Evolutionary conservation across 306 rosid genomes (phyloP).

Genomic region (Carpinus fangiana): DNA sequence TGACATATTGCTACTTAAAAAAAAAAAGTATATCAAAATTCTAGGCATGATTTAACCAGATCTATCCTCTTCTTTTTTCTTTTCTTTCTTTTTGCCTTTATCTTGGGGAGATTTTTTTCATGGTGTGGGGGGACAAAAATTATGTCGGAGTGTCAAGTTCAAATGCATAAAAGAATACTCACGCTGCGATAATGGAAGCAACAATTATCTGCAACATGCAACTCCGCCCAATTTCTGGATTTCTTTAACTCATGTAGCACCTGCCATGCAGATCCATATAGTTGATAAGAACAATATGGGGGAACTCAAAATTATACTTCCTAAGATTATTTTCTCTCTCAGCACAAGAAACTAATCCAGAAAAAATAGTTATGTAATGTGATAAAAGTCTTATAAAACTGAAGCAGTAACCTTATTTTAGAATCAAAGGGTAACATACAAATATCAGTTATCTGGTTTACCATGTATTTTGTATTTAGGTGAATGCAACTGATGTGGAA

Average conservation of each 20-base stretch:
- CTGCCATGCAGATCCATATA: slow-evolving; percentile 39
- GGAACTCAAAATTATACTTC: not conserved
- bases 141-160: not conserved
- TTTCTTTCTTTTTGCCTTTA: no score
- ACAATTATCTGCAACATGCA: slow-evolving; percentile 78
- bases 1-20: not conserved
- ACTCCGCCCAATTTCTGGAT: slow-evolving; percentile 74
- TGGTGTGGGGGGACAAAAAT: no score
- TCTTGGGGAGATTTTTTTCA: no score
- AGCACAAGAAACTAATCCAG: not conserved
- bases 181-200: slow-evolving; percentile 89
- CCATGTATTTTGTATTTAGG: slow-evolving; percentile 2
- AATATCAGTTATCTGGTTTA: not conserved
- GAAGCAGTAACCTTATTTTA: not conserved
- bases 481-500: slow-evolving; percentile 4
- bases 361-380: not conserved
- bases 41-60: not conserved
- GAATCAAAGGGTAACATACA: not conserved
- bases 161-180: slow-evolving; percentile 40
- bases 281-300: slow-evolving; percentile 16
- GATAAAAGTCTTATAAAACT: not conserved
- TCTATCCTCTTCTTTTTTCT: not conserved
- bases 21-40: no score
- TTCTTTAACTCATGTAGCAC: slow-evolving; percentile 58
- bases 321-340: not conserved